These are phyloP conservation scores for Quercus rubra DNA, from an alignment of 306 rosid genomes.

Conservation along the genomic window DNA sequence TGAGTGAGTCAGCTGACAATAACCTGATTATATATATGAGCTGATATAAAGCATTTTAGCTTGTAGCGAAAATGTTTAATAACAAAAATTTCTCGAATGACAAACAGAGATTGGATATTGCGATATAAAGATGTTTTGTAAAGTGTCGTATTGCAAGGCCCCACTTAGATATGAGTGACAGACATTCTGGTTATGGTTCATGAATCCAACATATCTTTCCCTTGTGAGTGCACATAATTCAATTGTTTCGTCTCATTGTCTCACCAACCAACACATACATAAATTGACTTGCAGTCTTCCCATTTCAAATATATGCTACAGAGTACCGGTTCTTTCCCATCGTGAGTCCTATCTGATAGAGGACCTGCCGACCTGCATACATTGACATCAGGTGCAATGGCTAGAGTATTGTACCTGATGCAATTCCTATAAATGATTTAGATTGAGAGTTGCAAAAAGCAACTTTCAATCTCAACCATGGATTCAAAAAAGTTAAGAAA, in stretches of 20 bases:
- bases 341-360: not conserved
- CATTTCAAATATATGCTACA: not conserved
- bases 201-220: conserved; percentile 23
- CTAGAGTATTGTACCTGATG: no score
- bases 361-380: no score
- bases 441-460: fast-evolving
- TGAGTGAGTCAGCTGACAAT: conserved; percentile 29
- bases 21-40: conserved; percentile 11
- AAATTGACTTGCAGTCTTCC: conserved; percentile 12
- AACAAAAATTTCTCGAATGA: no score
- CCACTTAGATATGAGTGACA: conserved; percentile 28
- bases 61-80: not conserved
- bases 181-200: conserved; percentile 26
- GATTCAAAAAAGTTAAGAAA: no score
- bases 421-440: no score
- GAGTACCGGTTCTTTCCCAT: not conserved
- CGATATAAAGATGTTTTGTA: not conserved
- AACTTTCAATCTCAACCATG: no score
- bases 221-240: not conserved
- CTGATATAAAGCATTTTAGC: conserved; percentile 6
- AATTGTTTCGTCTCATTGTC: not conserved
- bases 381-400: no score
- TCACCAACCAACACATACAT: not conserved
- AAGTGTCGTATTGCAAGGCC: conserved; percentile 13
- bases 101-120: no score